Conservation (phyloP, 1,284 basidiomycete species). For the Xerocomus tenax region DNA sequence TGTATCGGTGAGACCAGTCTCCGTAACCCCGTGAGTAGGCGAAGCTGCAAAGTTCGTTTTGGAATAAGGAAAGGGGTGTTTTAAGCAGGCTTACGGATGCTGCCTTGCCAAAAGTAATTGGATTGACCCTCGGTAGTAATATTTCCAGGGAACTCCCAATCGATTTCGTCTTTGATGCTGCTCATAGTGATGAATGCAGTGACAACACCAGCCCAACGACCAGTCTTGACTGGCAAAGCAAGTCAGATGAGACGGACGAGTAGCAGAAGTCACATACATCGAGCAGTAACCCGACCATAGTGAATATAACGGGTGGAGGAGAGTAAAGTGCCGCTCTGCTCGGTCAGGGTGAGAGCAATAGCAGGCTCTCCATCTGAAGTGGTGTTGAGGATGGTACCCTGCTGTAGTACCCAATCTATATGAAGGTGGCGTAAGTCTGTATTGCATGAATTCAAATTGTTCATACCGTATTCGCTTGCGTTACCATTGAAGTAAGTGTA, state of each 20-base stretch:
- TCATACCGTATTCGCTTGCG: slow-evolving; percentile 46
- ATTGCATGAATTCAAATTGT: neutral
- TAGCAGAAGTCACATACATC: slow-evolving; percentile 36
- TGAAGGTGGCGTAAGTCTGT: neutral
- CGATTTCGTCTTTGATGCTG: slow-evolving; percentile 77
- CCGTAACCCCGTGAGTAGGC: slow-evolving; percentile 40
- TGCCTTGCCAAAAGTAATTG: slow-evolving; percentile 73
- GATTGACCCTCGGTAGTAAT: slow-evolving; percentile 59
- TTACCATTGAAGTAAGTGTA: slow-evolving; percentile 65
- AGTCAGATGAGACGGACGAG: neutral
- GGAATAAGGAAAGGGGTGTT: neutral
- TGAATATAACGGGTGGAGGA: slow-evolving; percentile 75
- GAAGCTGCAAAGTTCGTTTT: slow-evolving; percentile 25
- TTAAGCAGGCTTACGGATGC: slow-evolving; percentile 48
- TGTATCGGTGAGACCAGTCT: slow-evolving; percentile 49
- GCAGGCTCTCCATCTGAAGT: slow-evolving; percentile 57
- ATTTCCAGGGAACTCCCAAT: slow-evolving; percentile 72
- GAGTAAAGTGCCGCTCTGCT: slow-evolving; percentile 64
- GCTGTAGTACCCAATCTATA: slow-evolving; percentile 63
- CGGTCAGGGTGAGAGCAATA: slow-evolving; percentile 55
- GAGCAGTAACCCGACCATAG: slow-evolving; percentile 70
- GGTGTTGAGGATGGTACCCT: slow-evolving; percentile 56
- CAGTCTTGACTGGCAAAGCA: slow-evolving; percentile 49
- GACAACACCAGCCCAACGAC: slow-evolving; percentile 67
- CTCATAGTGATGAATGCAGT: slow-evolving; percentile 83